Percentiles rank a stretch among this genome's conserved stretches.
phyloP scores from a whole-genome alignment of 2,329 filamentous ascomycete species.

The Cercospora sp. region DNA sequence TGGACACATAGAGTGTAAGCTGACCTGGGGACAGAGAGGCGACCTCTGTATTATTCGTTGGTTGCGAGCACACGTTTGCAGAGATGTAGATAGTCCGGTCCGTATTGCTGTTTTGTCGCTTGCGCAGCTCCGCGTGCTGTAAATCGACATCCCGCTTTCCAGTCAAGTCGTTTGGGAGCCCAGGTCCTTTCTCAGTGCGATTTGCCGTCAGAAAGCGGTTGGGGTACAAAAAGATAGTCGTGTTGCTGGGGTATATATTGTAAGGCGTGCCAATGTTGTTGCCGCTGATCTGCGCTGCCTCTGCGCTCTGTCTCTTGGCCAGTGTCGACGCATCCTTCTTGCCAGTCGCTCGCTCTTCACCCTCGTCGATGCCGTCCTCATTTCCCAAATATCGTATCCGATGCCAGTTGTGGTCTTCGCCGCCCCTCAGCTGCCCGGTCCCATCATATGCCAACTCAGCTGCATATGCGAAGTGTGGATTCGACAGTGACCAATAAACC shows the following conservation, averaged over 20 bases:
- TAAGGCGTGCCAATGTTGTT: constrained; percentile 64
- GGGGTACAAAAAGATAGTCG: constrained; percentile 65
- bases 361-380: constrained; percentile 35
- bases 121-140: constrained; percentile 33
- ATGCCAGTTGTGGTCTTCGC: constrained; percentile 52
- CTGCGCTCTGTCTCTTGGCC: constrained; percentile 38
- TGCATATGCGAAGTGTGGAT: constrained; percentile 63
- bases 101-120: constrained; percentile 28
- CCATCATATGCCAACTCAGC: constrained; percentile 50
- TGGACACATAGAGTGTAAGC: constrained; percentile 75
- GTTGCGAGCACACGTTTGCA: constrained; percentile 82
- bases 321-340: constrained; percentile 35
- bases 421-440: constrained; percentile 40
- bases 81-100: constrained; percentile 70
- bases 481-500: constrained; percentile 62
- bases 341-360: constrained; percentile 33
- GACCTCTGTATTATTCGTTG: constrained; percentile 54
- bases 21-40: constrained; percentile 59
- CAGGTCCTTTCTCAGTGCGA: constrained; percentile 34
- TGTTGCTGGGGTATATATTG: constrained; percentile 60
- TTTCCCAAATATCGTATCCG: constrained; percentile 42
- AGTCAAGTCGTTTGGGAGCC: constrained; percentile 34
- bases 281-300: constrained; percentile 31
- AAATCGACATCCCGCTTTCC: constrained; percentile 14
- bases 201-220: constrained; percentile 55